Base-by-base conservation (phyloP, 257 asterid species). In the Linaria vulgaris region DNA sequence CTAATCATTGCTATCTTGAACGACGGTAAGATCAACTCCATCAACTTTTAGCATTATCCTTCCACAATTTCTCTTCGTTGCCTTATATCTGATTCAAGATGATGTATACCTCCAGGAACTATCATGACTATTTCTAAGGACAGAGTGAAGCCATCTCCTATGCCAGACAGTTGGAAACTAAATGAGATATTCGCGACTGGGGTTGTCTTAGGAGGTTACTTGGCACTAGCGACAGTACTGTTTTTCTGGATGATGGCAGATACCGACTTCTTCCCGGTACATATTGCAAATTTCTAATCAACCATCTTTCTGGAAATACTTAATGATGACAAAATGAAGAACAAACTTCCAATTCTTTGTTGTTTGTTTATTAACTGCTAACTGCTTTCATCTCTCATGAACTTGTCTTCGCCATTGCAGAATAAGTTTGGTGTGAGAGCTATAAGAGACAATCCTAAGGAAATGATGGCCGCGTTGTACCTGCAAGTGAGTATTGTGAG, bases 81-180 rank as follows among this genome's bases (percentile, higher is more conserved):
- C 23, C 0, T 17, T 3, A 23, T 45, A 60, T n/a, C 24, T 48
- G 21, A 62, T 20, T 55, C 17, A 19, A 59, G 16, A 22, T 30
- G 0, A 19, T 20, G 1, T 20, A 21, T 3, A 51, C 56, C 17
- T 63, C 31, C 67, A 88, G 96, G 98, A 61, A 91, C 98, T 17
- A 91, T 91, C 59, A 91, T 91, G 98, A 91, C 98, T 1, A 91
- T 91, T 58, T 91, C 98, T 0, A 91, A 91, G 84, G 98, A 91
- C 48, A 78, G 98, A 69, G 98, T 91, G 76, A 88, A 91, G 82
- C 95, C 98, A n/a, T 91, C 98, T 62, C 98, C 98, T 9, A 22
- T 87, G 51, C 96, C 95, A 1, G 98, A 91, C 71, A 91, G 98
- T 83, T 91, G 98, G 98, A 91, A 91, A 59, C 81, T 91, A 9